Evolutionary conservation across 2,329 filamentous ascomycete genomes (phyloP), one percentile per base, ranked within the genome.

Genomic region (Ophiocordyceps australis): DNA sequence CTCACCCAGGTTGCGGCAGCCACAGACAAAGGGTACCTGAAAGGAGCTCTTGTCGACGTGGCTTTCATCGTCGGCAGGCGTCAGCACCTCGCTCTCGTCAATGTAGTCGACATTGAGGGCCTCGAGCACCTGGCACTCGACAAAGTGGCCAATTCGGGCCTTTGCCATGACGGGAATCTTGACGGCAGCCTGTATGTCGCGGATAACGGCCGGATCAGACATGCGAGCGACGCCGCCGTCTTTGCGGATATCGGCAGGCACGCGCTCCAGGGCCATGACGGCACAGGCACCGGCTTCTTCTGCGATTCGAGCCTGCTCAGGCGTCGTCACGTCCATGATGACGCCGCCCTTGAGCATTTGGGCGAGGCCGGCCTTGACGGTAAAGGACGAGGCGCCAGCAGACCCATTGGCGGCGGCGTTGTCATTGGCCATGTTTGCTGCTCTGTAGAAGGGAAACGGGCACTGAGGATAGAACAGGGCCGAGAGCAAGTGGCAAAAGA

Each of bases 161-260:
- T 98, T 98, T 35, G 89, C 89, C 89, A 98, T 95, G 52, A 98
- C 89, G 40, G 89, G 89, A 42, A 95, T 94, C 28, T 86, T 95
- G 24, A 95, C 89, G 21, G 83, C 74, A 4, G 65, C 71, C 72
- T 94, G 91, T 50, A 98, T 95, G 52, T 85, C 80, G 55, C 78
- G 77, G 65, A 95, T 95, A 69, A 94, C 80, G 41, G 66, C 60
- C 3, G 89, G 89, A 57, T 95, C 86, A 3, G 79, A 89, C 89
- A 98, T 98, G 53, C 89, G 78, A 9, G 83, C 83, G 14, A 98
- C 89, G 46, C 89, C 89, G 40, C 89, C 89, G 50, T 93, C 67
- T 33, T 65, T 74, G 40, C 89, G 74, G 51, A 98, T 98, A 54
- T 98, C 89, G 42, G 89, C 86, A 26, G 89, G 89, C 25, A 95